phyloP scores from a whole-genome alignment of 768 basidiomycete species.

The Lentinula edodes region DNA sequence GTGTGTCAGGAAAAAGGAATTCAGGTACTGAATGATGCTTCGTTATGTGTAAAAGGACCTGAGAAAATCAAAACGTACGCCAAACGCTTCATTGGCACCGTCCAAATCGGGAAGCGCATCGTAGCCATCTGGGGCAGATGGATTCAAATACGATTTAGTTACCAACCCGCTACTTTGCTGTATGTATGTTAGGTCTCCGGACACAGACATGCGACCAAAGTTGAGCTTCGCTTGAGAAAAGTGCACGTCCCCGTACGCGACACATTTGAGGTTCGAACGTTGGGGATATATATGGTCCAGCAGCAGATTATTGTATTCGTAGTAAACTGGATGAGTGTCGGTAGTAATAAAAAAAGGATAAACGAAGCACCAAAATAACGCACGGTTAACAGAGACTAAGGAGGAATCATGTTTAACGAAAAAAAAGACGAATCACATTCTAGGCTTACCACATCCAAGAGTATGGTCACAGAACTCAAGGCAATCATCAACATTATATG shows the following conservation, averaged over 20 bases:
- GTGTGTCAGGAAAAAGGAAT: conserved; percentile 41
- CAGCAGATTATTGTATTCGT: conserved; percentile 40
- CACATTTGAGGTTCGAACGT: conserved; percentile 43
- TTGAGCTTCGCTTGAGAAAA: conserved; percentile 39
- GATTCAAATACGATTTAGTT: conserved; percentile 29
- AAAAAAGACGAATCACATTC: not conserved
- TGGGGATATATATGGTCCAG: conserved; percentile 31
- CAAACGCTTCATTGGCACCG: conserved; percentile 42
- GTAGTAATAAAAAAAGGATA: not conserved
- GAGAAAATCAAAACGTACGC: conserved; percentile 21
- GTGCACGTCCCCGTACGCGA: conserved; percentile 38
- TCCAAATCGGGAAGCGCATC: conserved; percentile 37
- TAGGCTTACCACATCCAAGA: conserved; percentile 32
- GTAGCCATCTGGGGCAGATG: conserved; percentile 36
- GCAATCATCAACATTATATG: conserved; percentile 40
- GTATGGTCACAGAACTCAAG: conserved; percentile 32
- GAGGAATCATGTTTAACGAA: not conserved
- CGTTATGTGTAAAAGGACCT: not conserved
- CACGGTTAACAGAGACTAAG: conserved; percentile 38
- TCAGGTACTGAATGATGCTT: conserved; percentile 34
- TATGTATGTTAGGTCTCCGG: conserved; percentile 32
- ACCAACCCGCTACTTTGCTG: conserved; percentile 39
- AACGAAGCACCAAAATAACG: not conserved
- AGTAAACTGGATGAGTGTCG: conserved; percentile 23
- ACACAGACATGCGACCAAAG: conserved; percentile 35